These are phyloP conservation scores for Coffea eugenioides DNA, from an alignment of 257 asterid genomes.

Conservation along the genomic window DNA sequence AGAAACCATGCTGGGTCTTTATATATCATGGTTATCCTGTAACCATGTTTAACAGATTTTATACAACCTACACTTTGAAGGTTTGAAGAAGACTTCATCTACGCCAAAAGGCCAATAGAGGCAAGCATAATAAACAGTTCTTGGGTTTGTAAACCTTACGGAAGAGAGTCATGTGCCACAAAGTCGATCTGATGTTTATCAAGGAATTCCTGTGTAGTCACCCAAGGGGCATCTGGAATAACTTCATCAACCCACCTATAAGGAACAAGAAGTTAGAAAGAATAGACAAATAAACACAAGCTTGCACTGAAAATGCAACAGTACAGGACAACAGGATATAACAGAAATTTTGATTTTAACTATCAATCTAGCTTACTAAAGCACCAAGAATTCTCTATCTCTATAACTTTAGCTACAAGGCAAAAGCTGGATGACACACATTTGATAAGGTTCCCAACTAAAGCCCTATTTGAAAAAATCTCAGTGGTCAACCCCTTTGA, in stretches of 20 bases:
- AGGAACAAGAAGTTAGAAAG: conserved; percentile 17
- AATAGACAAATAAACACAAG: background rate
- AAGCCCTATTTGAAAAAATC: background rate
- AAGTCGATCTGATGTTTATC: conserved; percentile 81
- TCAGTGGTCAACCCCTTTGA: background rate
- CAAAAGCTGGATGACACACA: background rate
- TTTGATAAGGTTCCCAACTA: conserved; percentile 11
- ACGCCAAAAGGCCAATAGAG: background rate
- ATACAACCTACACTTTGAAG: background rate
- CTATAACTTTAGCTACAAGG: background rate
- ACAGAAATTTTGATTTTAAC: background rate
- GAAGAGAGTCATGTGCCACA: conserved; percentile 97
- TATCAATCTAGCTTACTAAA: background rate
- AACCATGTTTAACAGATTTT: background rate
- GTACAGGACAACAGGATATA: background rate
- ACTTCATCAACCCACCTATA: conserved; percentile 99
- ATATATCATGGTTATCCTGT: background rate
- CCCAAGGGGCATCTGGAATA: conserved; percentile 98
- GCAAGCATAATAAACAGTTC: background rate
- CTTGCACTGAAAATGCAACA: background rate
- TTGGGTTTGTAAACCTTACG: conserved; percentile 55
- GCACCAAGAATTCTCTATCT: background rate
- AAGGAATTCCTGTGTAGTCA: conserved; percentile 79
- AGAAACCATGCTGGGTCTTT: background rate
- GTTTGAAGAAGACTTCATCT: background rate